Evolutionary conservation across 2,329 filamentous ascomycete genomes (phyloP).

Genomic region (Colletotrichum brevisporum): DNA sequence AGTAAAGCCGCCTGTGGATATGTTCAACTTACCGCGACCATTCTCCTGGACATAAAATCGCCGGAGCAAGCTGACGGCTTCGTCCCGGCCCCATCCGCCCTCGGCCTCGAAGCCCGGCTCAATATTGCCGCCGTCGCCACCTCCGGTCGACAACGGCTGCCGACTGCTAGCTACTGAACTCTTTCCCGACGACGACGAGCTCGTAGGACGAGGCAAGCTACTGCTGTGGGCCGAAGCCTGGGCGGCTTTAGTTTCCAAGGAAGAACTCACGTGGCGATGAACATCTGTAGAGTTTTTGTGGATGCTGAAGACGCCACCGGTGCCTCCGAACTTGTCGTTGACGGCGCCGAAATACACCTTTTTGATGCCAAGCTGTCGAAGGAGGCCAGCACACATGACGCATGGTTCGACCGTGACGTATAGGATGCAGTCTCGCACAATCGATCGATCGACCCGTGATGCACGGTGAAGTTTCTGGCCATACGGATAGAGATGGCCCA

Average conservation of each 20-base stretch:
- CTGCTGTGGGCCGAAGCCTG: conserved; percentile 16
- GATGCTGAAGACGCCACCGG: conserved; percentile 91
- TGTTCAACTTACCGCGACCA: conserved; percentile 76
- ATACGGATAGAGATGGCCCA: conserved; percentile 72
- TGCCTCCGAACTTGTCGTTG: conserved; percentile 98
- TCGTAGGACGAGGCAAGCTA: conserved; percentile 18
- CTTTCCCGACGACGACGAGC: conserved; percentile 26
- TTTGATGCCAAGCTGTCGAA: conserved; percentile 89
- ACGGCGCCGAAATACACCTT: conserved; percentile 95
- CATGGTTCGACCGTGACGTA: conserved; percentile 99
- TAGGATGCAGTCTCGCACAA: conserved; percentile 80
- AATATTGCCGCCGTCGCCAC: conserved; percentile 75
- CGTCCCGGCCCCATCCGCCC: conserved; percentile 89
- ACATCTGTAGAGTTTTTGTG: conserved; percentile 70
- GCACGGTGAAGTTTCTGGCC: conserved; percentile 70
- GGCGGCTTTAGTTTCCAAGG: conserved; percentile 12
- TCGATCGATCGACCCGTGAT: conserved; percentile 73
- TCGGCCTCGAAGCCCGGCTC: conserved; percentile 86
- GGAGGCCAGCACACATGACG: conserved; percentile 96
- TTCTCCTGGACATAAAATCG: conserved; percentile 99
- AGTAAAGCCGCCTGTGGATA: not conserved
- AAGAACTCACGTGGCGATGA: conserved; percentile 1
- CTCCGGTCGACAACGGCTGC: conserved; percentile 44
- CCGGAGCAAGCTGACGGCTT: conserved; percentile 91
- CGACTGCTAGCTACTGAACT: not conserved